These are phyloP conservation scores for Yamadazyma siamensis DNA, from an alignment of 1,139 yeast species.

Conservation along the genomic window DNA sequence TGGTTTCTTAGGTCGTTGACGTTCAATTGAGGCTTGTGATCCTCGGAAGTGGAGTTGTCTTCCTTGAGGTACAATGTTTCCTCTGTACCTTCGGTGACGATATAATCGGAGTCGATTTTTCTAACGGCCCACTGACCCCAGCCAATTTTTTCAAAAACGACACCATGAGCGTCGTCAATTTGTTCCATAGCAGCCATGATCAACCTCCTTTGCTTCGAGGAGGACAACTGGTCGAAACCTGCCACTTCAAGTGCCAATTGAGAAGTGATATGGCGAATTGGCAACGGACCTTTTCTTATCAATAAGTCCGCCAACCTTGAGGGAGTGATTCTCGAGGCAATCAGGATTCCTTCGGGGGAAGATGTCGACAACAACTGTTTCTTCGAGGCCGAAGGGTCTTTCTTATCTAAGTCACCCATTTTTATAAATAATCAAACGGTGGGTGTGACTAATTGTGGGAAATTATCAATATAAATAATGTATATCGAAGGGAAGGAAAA, in stretches of 20 bases:
- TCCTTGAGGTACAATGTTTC: constrained; percentile 9
- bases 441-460: too few relatives aligned
- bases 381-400: too few relatives aligned
- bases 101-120: constrained; percentile 47
- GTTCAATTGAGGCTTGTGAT: constrained; percentile 18
- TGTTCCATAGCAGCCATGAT: constrained; percentile 86
- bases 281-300: constrained; percentile 77
- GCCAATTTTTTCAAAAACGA: constrained; percentile 87
- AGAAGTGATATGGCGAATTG: constrained; percentile 84
- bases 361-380: constrained; percentile 60
- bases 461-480: too few relatives aligned
- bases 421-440: too few relatives aligned
- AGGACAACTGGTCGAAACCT: constrained; percentile 73
- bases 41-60: constrained; percentile 11
- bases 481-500: too few relatives aligned
- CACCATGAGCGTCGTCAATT: constrained; percentile 53
- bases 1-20: constrained; percentile 39
- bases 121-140: constrained; percentile 98
- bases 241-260: constrained; percentile 74
- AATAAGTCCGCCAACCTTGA: constrained; percentile 69
- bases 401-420: too few relatives aligned
- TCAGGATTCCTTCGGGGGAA: constrained; percentile 84
- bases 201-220: constrained; percentile 84
- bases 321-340: constrained; percentile 84
- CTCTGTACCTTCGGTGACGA: constrained; percentile 45